phyloP scores from a whole-genome alignment of 495 filamentous ascomycete genomes.

The Staphylotrichum longicolle region DNA sequence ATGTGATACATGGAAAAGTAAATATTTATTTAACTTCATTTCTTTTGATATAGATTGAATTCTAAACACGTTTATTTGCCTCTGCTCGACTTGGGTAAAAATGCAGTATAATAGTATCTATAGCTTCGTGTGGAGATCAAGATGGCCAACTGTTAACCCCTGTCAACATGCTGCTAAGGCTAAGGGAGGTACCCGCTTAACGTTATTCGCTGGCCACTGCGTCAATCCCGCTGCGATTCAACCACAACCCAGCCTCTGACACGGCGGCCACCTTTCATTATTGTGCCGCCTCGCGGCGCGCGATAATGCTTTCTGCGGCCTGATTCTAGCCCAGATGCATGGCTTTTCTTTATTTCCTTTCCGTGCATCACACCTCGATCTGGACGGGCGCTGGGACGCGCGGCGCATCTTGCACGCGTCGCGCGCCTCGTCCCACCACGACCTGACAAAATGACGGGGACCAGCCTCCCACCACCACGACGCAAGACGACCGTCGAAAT shows the following conservation, averaged over 20 bases:
- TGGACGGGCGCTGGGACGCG: neutral
- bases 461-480: neutral
- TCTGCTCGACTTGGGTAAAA: no score
- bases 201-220: no score
- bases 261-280: neutral
- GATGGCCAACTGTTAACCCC: no score
- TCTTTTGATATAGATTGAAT: no score
- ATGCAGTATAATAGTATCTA: no score
- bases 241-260: neutral
- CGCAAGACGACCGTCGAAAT: constrained; percentile 36
- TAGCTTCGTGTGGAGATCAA: no score
- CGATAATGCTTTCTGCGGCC: neutral
- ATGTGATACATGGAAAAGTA: no score
- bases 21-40: no score
- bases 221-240: neutral
- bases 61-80: no score
- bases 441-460: constrained; percentile 17
- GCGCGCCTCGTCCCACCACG: neutral
- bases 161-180: no score
- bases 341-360: neutral
- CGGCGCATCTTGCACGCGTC: constrained; percentile 10
- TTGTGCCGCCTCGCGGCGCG: constrained; percentile 7
- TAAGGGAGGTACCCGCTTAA: no score
- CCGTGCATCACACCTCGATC: neutral
- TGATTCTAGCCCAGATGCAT: neutral